Base-by-base conservation (phyloP, 176 grass and related monocot species). In the Aechmea fasciata region DNA sequence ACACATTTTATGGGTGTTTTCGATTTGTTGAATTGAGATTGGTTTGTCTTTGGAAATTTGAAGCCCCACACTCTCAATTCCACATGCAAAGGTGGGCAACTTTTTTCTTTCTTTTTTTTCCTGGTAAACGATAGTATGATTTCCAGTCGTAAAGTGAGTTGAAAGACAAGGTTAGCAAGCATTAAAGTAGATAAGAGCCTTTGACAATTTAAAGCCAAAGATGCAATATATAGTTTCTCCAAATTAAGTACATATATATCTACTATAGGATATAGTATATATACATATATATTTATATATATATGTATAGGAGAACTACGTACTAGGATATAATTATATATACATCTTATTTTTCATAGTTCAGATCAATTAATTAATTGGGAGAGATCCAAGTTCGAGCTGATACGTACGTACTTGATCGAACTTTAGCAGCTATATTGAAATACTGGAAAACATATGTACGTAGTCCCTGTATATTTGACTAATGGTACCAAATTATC, bases 141-240 rank as follows among this genome's bases (percentile, higher is more conserved):
- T 72, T 79, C 49, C 1, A 52, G 57, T 79, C 69, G 54, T 72
- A 67, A 72, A 79, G 69, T 49, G 50, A 11, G 11, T 79, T 67
- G 55, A 67, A 64, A 67, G 11, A 23, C 15, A 23, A 51, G 68
- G 11, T 72, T 10, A 53, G 64, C 50, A 69, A 71, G 59, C 50
- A 10, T 15, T 67, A 67, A 49, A 67, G 65, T 67, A 67, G 33
- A 67, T 51, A 62, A 28, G 33, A 59, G 64, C 50, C 65, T 81
- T 81, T 81, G 70, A 74, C 70, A 29, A 66, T 73, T 64, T 65
- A 24, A 14, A 41, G 33, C 52, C 3, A 41, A 41, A 41, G 3
- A 41, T 41, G 33, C 33, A 41, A 7, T 41, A 41, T 67, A 33
- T 33, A 67, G 12, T 14, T 29, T 55, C n/a, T 28, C 49, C 13